A percentile compares a stretch with the other conserved stretches of the same genome.
Evolutionary conservation across 495 filamentous ascomycete species (phyloP).

Genomic region (Penicillium egyptiacum): DNA sequence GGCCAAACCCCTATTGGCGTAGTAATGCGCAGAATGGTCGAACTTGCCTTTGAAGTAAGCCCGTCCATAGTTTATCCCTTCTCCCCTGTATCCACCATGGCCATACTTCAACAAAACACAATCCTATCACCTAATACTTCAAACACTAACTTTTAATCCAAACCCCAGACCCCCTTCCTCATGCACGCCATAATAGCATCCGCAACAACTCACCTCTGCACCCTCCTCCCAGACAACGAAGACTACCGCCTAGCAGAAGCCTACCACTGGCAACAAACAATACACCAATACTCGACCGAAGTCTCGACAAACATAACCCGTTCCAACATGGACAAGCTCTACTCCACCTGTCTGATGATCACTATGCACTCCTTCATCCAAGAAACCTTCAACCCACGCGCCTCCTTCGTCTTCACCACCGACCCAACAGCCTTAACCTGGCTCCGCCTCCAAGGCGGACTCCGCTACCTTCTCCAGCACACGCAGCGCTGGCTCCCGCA

Average conservation of each 20-base stretch:
- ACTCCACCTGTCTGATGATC: conserved; percentile 44
- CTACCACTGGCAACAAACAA: conserved; percentile 46
- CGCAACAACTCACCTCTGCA: conserved; percentile 43
- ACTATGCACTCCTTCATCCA: conserved; percentile 40
- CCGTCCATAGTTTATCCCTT: neutral
- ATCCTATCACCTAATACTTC: neutral
- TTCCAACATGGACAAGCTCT: conserved; percentile 46
- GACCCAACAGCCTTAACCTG: conserved; percentile 40
- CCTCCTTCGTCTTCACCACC: conserved; percentile 45
- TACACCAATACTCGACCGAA: conserved; percentile 39
- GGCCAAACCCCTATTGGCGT: conserved; percentile 19
- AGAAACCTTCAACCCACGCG: conserved; percentile 36
- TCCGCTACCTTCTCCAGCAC: conserved; percentile 39
- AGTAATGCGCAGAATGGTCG: conserved; percentile 37
- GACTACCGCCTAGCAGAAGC: conserved; percentile 39
- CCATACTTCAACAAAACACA: neutral
- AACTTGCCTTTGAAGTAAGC: conserved; percentile 43
- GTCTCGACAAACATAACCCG: conserved; percentile 28
- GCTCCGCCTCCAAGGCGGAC: conserved; percentile 43
- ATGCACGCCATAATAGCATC: conserved; percentile 49
- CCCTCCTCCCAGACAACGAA: conserved; percentile 27
- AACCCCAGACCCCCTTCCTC: conserved; percentile 44
- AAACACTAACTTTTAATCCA: conserved; percentile 12
- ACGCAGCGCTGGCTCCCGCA: conserved; percentile 31
- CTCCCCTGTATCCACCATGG: neutral